Base-by-base conservation (phyloP, 495 filamentous ascomycete species). In the Filosporella fistucella region DNA sequence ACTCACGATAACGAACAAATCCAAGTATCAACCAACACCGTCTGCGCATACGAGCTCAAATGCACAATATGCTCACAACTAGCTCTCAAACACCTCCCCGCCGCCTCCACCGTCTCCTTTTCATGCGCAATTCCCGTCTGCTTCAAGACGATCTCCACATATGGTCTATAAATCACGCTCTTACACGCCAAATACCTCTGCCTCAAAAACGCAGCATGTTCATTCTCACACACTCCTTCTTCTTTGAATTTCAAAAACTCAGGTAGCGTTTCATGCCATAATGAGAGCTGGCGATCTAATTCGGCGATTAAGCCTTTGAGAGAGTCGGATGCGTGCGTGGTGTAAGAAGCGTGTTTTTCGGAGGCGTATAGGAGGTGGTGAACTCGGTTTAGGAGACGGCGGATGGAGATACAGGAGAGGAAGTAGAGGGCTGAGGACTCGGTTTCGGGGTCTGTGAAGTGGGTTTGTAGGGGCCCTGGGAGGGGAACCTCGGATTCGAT, bases 1-100 rank as follows among this genome's bases (percentile, higher is more conserved):
- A 66, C 68, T 49, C 57, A 70, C 70, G 67, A 71, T 10, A 74
- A 52, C 9, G 70, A 68, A 45, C 69, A 74, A 21, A 71, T 70
- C 70, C 70, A 74, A 0, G 70, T 69, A 51, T 74, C 70, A 1
- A 74, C 60, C 58, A 72, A 46, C 7, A 72, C 54, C 0, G 69
- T 72, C 39, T 74, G 67, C 0, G 58, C 52, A 33, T 71, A 64
- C 4, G 56, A 59, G 17, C 60, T 49, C 11, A 72, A 38, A 42
- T 71, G 68, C 47, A 65, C 42, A 1, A 69, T 65, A 41, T 74
- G 69, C 20, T 70, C 41, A 16, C 62, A 60, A 51, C 67, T 70
- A 6, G 69, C 66, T 24, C 66, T 62, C 18, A 71, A 49, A 51
- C 66, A 69, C 2, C 60, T 57, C 17, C 63, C 59, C 50, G 63